Percentiles rank a stretch among this genome's conserved stretches.
phyloP scores from a whole-genome alignment of 768 basidiomycete species.

The Lactarius sp. region DNA sequence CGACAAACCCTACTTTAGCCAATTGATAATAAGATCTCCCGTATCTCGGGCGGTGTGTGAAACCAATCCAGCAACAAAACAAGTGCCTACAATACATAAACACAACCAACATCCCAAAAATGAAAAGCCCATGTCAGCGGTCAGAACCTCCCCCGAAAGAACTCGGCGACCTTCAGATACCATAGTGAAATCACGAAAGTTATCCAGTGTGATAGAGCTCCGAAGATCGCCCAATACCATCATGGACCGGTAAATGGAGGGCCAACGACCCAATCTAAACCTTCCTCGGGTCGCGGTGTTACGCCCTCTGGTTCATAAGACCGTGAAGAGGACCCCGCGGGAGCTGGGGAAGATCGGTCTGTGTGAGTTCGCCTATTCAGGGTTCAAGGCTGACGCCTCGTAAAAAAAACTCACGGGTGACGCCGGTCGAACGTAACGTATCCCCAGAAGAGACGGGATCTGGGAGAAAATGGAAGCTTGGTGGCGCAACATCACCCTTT shows the following conservation, averaged over 20 bases:
- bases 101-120: constrained; percentile 5
- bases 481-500: constrained; percentile 11
- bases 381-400: background rate
- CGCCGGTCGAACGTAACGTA: constrained; percentile 6
- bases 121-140: background rate
- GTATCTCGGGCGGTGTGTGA: background rate
- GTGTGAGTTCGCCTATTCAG: constrained; percentile 6
- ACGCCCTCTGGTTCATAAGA: constrained; percentile 6
- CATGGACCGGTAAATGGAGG: constrained; percentile 9
- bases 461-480: background rate
- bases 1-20: constrained; percentile 4
- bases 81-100: constrained; percentile 12
- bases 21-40: background rate
- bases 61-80: constrained; percentile 3
- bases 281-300: background rate
- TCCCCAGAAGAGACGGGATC: constrained; percentile 6
- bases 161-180: constrained; percentile 28
- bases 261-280: background rate
- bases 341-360: background rate
- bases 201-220: constrained; percentile 10
- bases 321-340: background rate
- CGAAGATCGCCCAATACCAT: constrained; percentile 27
- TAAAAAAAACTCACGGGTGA: constrained; percentile 9
- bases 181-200: constrained; percentile 12
- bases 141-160: constrained; percentile 20